Evolutionary conservation across 306 rosid genomes (phyloP).

Genomic region (Chamaecrista fasciculata): DNA sequence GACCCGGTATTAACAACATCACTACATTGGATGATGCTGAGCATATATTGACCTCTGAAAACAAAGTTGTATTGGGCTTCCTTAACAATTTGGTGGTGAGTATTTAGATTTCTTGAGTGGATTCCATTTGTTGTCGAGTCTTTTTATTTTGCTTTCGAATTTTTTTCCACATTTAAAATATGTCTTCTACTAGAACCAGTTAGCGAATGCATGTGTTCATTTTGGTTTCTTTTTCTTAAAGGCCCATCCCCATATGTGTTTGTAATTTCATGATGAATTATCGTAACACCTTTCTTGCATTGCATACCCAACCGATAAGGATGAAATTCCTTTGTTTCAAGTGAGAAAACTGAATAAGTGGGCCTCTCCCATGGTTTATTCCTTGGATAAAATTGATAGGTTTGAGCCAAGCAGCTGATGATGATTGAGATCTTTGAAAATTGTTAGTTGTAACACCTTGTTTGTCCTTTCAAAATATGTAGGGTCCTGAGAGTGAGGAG

Average conservation of each 20-base stretch:
- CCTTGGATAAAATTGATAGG: slow-evolving; percentile 4
- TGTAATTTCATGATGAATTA: neutral
- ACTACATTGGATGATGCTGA: slow-evolving; percentile 85
- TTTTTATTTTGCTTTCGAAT: neutral
- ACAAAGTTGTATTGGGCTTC: slow-evolving; percentile 80
- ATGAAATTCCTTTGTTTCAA: neutral
- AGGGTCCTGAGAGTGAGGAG: slow-evolving; percentile 94
- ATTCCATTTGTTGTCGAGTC: neutral
- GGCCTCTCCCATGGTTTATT: slow-evolving; percentile 15
- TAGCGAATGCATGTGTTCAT: slow-evolving; percentile 5
- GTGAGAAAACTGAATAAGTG: neutral
- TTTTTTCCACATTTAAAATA: neutral
- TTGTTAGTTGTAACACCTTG: slow-evolving; percentile 11
- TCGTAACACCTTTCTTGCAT: neutral
- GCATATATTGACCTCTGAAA: slow-evolving; percentile 62
- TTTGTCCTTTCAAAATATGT: slow-evolving; percentile 16
- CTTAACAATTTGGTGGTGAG: slow-evolving; percentile 88
- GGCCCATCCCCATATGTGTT: slow-evolving; percentile 1
- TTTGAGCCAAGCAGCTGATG: slow-evolving; percentile 6
- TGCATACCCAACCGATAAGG: neutral
- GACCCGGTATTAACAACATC: slow-evolving; percentile 78
- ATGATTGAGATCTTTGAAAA: slow-evolving; percentile 17
- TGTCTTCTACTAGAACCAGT: neutral
- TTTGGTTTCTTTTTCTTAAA: neutral
- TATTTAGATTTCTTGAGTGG: slow-evolving; percentile 3